Percentiles rank a stretch among this genome's conserved stretches.
Evolutionary conservation across 148 eudicot species (phyloP).

Genomic region (Rhododendron molle): DNA sequence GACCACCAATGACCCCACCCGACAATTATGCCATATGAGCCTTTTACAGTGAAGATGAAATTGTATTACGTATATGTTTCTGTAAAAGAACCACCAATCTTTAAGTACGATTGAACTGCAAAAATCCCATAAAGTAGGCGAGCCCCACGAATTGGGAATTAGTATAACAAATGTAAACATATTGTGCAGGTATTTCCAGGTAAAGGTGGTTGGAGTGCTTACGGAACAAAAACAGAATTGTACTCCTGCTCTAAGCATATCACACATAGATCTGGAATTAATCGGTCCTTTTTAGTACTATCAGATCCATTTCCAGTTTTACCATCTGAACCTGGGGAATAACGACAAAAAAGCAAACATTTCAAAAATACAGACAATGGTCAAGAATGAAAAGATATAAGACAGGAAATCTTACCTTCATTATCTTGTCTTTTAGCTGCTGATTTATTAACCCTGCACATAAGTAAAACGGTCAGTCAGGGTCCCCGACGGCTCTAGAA

Average conservation of each 20-base stretch:
- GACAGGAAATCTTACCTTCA: slow-evolving; percentile 36
- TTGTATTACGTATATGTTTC: neutral
- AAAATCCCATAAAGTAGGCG: neutral
- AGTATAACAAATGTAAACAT: neutral
- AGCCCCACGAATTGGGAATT: neutral
- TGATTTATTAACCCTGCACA: slow-evolving; percentile 79
- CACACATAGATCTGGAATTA: slow-evolving; percentile 89
- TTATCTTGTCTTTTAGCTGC: slow-evolving; percentile 75
- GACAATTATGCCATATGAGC: neutral
- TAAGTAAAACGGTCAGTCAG: neutral
- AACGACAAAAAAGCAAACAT: neutral
- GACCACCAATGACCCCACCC: neutral
- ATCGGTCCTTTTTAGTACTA: slow-evolving; percentile 48
- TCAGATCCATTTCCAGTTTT: slow-evolving; percentile 64
- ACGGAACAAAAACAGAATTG: slow-evolving; percentile 98
- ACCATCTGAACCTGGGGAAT: slow-evolving; percentile 41
- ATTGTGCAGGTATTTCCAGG: neutral
- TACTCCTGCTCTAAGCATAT: slow-evolving; percentile 96
- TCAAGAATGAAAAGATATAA: neutral
- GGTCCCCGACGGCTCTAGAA: neutral
- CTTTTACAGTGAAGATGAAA: neutral
- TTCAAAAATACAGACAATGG: neutral
- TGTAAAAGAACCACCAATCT: slow-evolving; percentile 2
- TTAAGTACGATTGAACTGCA: neutral
- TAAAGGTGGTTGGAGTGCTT: slow-evolving; percentile 25